These are phyloP conservation scores for Lagerstroemia speciosa DNA, from an alignment of 345 rosid species.

Conservation along the genomic window DNA sequence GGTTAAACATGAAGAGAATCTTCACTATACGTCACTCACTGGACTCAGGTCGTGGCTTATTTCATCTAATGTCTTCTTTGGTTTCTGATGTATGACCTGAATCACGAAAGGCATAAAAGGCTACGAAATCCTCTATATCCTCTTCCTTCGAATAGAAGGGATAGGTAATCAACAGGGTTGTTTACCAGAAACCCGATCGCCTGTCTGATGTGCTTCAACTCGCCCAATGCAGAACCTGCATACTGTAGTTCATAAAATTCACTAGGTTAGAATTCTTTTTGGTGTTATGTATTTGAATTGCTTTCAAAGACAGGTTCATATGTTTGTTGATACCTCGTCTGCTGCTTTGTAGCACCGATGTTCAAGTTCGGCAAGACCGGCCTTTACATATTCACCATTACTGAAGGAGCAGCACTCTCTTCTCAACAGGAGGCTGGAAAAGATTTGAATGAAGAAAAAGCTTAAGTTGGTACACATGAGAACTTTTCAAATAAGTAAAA, in stretches of 20 bases:
- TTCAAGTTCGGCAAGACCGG: slow-evolving; percentile 89
- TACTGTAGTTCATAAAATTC: slow-evolving; percentile 35
- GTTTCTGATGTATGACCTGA: slow-evolving; percentile 92
- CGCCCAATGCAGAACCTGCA: slow-evolving; percentile 94
- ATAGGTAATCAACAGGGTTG: slow-evolving; percentile 1
- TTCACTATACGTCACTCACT: slow-evolving; percentile 32
- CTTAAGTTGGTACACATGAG: neutral
- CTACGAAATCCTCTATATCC: neutral
- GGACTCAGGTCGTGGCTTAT: slow-evolving; percentile 91
- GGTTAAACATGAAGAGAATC: neutral
- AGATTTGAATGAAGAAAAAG: neutral
- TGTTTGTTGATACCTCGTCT: slow-evolving; percentile 51
- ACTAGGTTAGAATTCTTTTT: neutral
- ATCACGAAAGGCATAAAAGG: slow-evolving; percentile 7
- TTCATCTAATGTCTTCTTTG: slow-evolving; percentile 82
- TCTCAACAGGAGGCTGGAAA: slow-evolving; percentile 63
- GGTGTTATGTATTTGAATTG: neutral
- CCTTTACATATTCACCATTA: slow-evolving; percentile 88
- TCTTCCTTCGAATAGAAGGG: neutral
- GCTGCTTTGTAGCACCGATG: slow-evolving; percentile 95
- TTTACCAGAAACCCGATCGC: slow-evolving; percentile 89
- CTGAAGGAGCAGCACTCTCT: slow-evolving; percentile 96
- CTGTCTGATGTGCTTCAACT: slow-evolving; percentile 87
- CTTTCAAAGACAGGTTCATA: neutral
- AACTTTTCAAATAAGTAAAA: neutral